phyloP scores from a whole-genome alignment of 2,329 filamentous ascomycete species.

The Chrysosporium keratinophilum region DNA sequence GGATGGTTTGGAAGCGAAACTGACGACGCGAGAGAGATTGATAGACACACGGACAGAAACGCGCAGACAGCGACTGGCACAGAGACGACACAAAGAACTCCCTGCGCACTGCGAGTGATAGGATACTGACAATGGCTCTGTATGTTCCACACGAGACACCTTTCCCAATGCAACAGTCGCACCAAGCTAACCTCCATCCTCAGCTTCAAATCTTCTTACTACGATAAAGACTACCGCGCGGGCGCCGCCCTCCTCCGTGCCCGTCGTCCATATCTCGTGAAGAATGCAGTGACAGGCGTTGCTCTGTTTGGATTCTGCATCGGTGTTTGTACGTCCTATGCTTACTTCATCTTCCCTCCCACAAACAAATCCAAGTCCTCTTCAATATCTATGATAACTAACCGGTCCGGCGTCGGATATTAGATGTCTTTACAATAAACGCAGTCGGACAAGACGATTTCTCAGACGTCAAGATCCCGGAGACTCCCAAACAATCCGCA shows the following conservation, averaged over 20 bases:
- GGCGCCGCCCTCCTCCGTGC: constrained; percentile 83
- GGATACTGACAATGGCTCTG: constrained; percentile 13
- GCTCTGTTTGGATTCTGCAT: constrained; percentile 64
- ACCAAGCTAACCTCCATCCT: constrained; percentile 5
- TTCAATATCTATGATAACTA: neutral
- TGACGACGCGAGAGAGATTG: too few species aligned
- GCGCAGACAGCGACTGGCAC: too few species aligned
- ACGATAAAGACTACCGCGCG: constrained; percentile 76
- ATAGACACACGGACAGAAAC: too few species aligned
- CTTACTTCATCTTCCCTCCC: neutral
- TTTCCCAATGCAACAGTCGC: neutral
- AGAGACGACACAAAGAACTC: too few species aligned
- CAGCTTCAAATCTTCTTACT: constrained; percentile 71
- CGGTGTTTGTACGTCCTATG: constrained; percentile 65
- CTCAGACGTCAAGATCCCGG: constrained; percentile 84
- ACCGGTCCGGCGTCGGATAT: constrained; percentile 23
- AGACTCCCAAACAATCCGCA: constrained; percentile 43
- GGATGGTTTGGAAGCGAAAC: too few species aligned
- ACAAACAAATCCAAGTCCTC: neutral
- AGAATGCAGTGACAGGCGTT: constrained; percentile 75
- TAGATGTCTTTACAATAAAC: constrained; percentile 59
- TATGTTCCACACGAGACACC: neutral
- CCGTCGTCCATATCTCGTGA: constrained; percentile 80
- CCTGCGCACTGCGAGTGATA: too few species aligned
- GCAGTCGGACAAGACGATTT: constrained; percentile 95